Evolutionary conservation across 805 yeast genomes (phyloP).

Genomic region (Zygosaccharomyces gambellarensis): DNA sequence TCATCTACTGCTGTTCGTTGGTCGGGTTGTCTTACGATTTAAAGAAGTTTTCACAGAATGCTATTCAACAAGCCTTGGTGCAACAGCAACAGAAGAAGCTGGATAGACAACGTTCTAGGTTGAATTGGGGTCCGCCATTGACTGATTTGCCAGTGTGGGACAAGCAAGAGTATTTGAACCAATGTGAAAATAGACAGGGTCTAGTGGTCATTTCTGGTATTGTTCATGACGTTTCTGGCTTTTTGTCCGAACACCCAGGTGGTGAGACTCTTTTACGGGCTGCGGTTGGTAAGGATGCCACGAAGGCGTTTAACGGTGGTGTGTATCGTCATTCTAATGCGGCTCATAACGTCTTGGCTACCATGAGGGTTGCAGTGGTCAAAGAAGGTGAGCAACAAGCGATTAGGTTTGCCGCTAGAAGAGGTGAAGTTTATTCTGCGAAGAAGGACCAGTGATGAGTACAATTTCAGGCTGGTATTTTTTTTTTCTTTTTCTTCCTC

Average conservation of each 20-base stretch:
- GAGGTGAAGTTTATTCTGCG: slow-evolving; percentile 31
- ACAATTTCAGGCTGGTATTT: neutral
- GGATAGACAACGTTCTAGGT: slow-evolving; percentile 52
- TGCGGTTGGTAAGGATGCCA: slow-evolving; percentile 75
- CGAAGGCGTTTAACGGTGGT: slow-evolving; percentile 80
- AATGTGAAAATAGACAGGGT: slow-evolving; percentile 49
- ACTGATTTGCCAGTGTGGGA: slow-evolving; percentile 71
- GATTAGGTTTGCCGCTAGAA: slow-evolving; percentile 39
- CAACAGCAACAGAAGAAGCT: slow-evolving; percentile 83
- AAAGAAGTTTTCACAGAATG: slow-evolving; percentile 72
- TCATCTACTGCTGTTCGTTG: slow-evolving; percentile 55
- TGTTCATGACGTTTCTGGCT: slow-evolving; percentile 67
- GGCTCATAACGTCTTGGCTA: slow-evolving; percentile 76
- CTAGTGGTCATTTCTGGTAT: slow-evolving; percentile 71
- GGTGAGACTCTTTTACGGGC: slow-evolving; percentile 69
- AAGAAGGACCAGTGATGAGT: slow-evolving; percentile 9
- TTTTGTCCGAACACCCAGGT: slow-evolving; percentile 78
- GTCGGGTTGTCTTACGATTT: slow-evolving; percentile 68
- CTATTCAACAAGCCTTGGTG: slow-evolving; percentile 73
- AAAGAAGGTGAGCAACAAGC: slow-evolving; percentile 58
- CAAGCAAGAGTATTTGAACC: slow-evolving; percentile 50
- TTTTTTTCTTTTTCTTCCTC: neutral
- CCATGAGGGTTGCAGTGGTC: slow-evolving; percentile 77
- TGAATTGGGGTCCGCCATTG: slow-evolving; percentile 74
- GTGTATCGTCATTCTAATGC: slow-evolving; percentile 83